Evolutionary conservation across 164 flowering plant species (phyloP), one percentile per base, ranked within the genome.

Genomic region (Tetracentron sinense): DNA sequence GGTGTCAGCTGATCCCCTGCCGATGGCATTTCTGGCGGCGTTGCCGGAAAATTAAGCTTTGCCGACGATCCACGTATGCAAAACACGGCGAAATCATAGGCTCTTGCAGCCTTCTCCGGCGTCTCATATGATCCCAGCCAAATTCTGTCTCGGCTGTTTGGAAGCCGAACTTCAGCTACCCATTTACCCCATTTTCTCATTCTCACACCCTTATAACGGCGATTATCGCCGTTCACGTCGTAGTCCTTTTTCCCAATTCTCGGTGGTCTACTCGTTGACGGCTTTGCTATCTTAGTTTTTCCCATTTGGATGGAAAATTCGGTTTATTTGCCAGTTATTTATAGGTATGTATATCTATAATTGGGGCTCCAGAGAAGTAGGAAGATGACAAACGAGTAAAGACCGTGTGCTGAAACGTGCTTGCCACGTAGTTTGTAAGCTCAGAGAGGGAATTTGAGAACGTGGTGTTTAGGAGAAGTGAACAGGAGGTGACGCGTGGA

Each of bases 151-250:
- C 82, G 64, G 59, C 78, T 78, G 60, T 79, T 66, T 4, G 82
- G 85, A 22, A 64, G 73, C 16, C 85, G 76, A 1, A 81, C 71
- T 48, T 81, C 81, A 15, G 82, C 74, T 8, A 79, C 82, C 81
- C 79, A 81, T 30, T 73, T 78, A 16, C 85, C 82, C 81, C 85
- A 77, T 49, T 75, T 77, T 30, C 82, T 73, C 81, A 71, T 75
- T 56, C 82, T 64, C 54, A 81, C 85, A 0, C 85, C 79, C 73
- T 75, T 79, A 69, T 58, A 79, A 7, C 65, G 59, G 42, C 61
- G 42, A 29, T 44, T 50, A 0, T 42, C 49, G 33, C 12, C 48
- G 33, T 38, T 46, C 21, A 6, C 25, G 30, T 35, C 17, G 26
- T 61, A 16, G 26, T 58, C 61, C 29, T 0, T 15, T 42, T 25